phyloP scores from a whole-genome alignment of 2,329 filamentous ascomycete genomes.

The Colletotrichum cordylinicola region DNA sequence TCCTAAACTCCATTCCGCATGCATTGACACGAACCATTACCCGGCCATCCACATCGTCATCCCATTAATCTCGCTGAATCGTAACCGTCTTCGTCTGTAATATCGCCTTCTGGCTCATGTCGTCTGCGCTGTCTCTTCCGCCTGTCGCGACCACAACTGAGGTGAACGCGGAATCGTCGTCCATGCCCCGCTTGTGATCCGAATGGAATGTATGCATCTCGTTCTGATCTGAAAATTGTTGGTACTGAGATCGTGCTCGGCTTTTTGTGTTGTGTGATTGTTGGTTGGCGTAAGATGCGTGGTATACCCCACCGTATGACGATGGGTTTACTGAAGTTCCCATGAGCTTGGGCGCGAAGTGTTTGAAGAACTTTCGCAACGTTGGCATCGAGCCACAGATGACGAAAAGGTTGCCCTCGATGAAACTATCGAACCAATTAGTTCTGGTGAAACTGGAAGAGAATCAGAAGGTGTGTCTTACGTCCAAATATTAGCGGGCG shows the following conservation, averaged over 20 bases:
- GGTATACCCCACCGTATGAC: neutral
- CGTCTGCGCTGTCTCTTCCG: conserved; percentile 19
- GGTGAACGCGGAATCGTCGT: neutral
- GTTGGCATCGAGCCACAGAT: conserved; percentile 46
- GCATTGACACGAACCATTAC: neutral
- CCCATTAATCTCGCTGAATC: conserved; percentile 7
- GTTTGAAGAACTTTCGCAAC: conserved; percentile 42
- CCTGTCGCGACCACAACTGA: conserved; percentile 11
- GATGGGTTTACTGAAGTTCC: neutral
- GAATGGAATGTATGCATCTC: conserved; percentile 1
- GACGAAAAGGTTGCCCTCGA: conserved; percentile 45
- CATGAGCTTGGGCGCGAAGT: conserved; percentile 36
- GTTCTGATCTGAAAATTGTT: conserved; percentile 8
- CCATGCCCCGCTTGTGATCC: neutral
- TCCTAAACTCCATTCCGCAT: neutral
- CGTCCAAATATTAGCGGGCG: conserved; percentile 21
- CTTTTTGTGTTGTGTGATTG: neutral
- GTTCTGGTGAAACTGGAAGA: accelerated
- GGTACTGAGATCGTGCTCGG: neutral
- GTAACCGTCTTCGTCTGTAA: conserved; percentile 29
- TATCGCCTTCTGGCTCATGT: conserved; percentile 31
- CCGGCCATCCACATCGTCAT: neutral
- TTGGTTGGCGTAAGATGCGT: neutral
- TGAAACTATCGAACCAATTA: conserved; percentile 23
- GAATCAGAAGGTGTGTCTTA: neutral